Evolutionary conservation across 2,329 filamentous ascomycete species (phyloP).

Genomic region (Pseudopithomyces maydicus): DNA sequence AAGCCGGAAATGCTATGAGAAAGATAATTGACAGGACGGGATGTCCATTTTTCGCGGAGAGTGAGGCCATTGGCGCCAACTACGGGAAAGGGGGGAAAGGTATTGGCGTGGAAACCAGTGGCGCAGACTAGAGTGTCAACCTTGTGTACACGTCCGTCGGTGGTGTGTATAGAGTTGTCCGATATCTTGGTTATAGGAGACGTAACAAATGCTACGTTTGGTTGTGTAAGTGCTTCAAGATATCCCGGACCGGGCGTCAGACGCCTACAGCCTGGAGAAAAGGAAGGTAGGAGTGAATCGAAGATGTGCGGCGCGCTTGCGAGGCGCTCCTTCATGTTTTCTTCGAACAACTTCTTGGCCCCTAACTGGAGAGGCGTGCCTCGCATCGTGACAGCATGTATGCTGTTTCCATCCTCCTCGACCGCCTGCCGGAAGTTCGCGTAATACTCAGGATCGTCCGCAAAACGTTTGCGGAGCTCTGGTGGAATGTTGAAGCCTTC

Average conservation of each 20-base stretch:
- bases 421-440: conserved; percentile 35
- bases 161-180: conserved; percentile 45
- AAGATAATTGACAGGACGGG: conserved; percentile 38
- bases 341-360: conserved; percentile 44
- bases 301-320: conserved; percentile 46
- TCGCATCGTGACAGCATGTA: conserved; percentile 39
- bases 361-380: conserved; percentile 45
- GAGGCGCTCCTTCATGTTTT: conserved; percentile 49
- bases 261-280: conserved; percentile 54
- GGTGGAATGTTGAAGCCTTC: conserved; percentile 33
- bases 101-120: conserved; percentile 50
- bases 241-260: conserved; percentile 59
- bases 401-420: conserved; percentile 39
- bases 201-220: conserved; percentile 48
- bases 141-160: conserved; percentile 45
- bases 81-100: conserved; percentile 47
- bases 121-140: conserved; percentile 53
- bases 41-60: conserved; percentile 41
- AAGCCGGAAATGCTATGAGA: conserved; percentile 34
- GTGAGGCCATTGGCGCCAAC: conserved; percentile 34
- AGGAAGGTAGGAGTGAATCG: conserved; percentile 48
- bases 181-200: conserved; percentile 43
- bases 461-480: conserved; percentile 31
- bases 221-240: conserved; percentile 52
- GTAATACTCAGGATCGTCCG: conserved; percentile 35